Evolutionary conservation across 129 eudicot genomes (phyloP), one percentile per base, ranked within the genome.

Genomic region (Lactuca sativa): DNA sequence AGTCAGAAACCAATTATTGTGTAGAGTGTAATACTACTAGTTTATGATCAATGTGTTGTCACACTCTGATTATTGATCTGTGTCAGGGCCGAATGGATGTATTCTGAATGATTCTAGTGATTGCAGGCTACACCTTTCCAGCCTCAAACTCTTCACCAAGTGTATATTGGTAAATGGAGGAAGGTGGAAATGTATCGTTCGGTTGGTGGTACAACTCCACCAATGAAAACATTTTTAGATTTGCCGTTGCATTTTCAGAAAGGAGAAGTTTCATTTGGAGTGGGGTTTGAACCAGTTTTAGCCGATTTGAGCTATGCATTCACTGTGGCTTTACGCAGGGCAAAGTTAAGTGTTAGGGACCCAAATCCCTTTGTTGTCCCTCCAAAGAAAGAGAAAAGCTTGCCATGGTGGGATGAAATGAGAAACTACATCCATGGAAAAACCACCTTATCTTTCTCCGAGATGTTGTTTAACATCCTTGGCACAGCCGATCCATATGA

Each of bases 361-460:
- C 96, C 96, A 7, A 81, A 86, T 69, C 77, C 82, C 34, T 69
- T 62, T 31, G 31, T 78, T 71, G 81, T 76, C 30, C 95, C 96
- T 37, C 91, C 89, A 9, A 92, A 86, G 74, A 92, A 88, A 79
- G 97, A 92, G 75, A 86, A 84, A 77, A 92, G 97, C 78, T 81
- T 92, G 66, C 97, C 97, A 5, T 92, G 97, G 97, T 92, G 97
- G 97, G 97, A 92, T 77, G 97, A 92, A 51, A 83, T 88, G 90
- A 86, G 97, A 82, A 92, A 92, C 77, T 92, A 92, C 58, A 80
- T 92, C 54, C 97, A 92, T 52, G 97, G 97, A 18, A 77, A 78
- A 37, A 70, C 78, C 25, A 78, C 84, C 41, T 73, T 92, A 53
- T 84, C 74, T 69, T 84, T 92, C 41, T 72, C 91, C 3, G 83